Base-by-base conservation (phyloP, 2,329 filamentous ascomycete genomes). In the Apiospora koreana region DNA sequence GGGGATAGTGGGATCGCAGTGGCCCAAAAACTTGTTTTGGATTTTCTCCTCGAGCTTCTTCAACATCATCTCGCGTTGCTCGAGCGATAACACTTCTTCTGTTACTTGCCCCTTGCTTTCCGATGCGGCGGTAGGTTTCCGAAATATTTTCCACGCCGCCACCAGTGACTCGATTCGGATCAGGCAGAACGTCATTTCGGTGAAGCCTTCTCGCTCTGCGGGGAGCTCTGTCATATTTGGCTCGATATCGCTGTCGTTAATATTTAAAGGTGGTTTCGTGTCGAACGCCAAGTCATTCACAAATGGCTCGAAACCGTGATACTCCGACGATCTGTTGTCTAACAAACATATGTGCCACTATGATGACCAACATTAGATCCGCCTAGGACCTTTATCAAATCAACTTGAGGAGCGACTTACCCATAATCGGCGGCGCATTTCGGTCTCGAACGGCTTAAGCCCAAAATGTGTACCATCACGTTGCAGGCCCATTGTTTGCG, bases 171-270 rank as follows among this genome's bases (percentile, higher is more conserved):
- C 67, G 31, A 48, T 18, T 25, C 67, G 45, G 67, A 68, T 41
- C 25, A 68, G 43, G 23, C 67, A 68, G 10, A 68, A 68, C 10
- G 67, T 68, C 67, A 68, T 68, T 18, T 68, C 67, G 46, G 45
- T 50, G 8, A 41, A 38, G 1, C 48, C 67, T 16, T 25, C 9
- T 21, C 67, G 45, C 48, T 58, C 67, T 9, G 46, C 21, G 21
- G 67, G 67, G 31, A 58, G 43, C 10, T 58, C 48, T 9, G 46
- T 18, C 67, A 58, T 68, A 2, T 54, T 38, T 12, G 67, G 67
- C 23, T 31, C 23, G 2, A 68, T 45, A 9, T 68, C 67, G 18
- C 25, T 50, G 31, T 68, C 67, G 67, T 68, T 68, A 28, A 68
- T 41, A 25, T 68, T 67, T 42, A 67, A 23, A 8, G 65, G 65